Evolutionary conservation across 345 rosid species (phyloP).

Genomic region (Lepidium africanum): DNA sequence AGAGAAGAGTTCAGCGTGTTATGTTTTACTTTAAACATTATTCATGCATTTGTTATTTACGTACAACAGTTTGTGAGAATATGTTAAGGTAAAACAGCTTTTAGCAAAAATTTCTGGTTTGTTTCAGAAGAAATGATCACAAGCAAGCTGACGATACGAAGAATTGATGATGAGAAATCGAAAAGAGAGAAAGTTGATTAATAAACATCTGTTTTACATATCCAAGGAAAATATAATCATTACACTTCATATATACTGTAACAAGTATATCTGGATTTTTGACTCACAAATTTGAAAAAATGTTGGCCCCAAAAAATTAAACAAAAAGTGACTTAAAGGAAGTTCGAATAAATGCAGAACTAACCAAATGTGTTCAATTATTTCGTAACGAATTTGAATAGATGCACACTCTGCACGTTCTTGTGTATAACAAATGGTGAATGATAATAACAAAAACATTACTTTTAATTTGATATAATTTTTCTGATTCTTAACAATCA

Average conservation of each 20-base stretch:
- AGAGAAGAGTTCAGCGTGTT: no score
- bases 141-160: constrained; percentile 40
- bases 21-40: no score
- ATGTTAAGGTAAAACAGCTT: not conserved
- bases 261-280: not conserved
- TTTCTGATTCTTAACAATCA: not conserved
- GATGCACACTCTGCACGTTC: no score
- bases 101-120: constrained; percentile 3
- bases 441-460: not conserved
- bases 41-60: not conserved
- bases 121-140: constrained; percentile 35
- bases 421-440: not conserved
- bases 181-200: constrained; percentile 14
- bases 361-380: not conserved
- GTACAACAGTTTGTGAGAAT: not conserved
- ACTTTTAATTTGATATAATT: not conserved
- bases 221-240: constrained; percentile 11
- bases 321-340: not conserved
- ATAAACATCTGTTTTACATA: constrained; percentile 3
- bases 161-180: constrained; percentile 28
- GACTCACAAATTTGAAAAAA: not conserved
- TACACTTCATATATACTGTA: not conserved
- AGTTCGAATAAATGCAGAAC: no score
- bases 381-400: not conserved
- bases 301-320: not conserved